These are phyloP conservation scores for Scalesia atractyloides DNA, from an alignment of 129 eudicot genomes.

Conservation along the genomic window DNA sequence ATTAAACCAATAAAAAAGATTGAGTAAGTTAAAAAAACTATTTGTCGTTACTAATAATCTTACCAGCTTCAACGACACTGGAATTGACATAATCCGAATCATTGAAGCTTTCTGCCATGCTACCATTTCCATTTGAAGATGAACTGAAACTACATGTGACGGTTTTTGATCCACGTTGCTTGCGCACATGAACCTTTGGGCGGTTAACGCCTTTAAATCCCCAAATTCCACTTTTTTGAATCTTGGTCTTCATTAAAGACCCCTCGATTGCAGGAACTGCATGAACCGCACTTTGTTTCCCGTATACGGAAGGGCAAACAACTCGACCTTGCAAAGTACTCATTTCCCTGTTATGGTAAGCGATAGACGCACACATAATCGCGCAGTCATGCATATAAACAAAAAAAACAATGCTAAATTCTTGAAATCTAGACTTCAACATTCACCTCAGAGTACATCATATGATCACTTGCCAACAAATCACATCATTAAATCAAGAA, in stretches of 20 bases:
- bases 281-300: slow-evolving; percentile 53
- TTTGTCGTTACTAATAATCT: not conserved
- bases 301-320: slow-evolving; percentile 61
- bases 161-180: slow-evolving; percentile 19
- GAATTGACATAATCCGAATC: slow-evolving; percentile 87
- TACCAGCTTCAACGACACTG: slow-evolving; percentile 94
- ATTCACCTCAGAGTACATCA: not conserved
- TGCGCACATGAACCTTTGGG: slow-evolving; percentile 39
- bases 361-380: not conserved
- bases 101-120: slow-evolving; percentile 76
- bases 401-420: not conserved
- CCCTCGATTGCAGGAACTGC: slow-evolving; percentile 35
- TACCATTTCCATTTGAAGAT: slow-evolving; percentile 82
- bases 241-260: slow-evolving; percentile 49
- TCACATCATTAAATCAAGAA: not conserved
- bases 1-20: not conserved
- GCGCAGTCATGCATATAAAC: slow-evolving; percentile 4
- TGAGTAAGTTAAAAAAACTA: not conserved
- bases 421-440: not conserved
- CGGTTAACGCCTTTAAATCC: slow-evolving; percentile 48
- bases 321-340: slow-evolving; percentile 83
- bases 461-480: slow-evolving; percentile 6
- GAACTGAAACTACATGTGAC: slow-evolving; percentile 78
- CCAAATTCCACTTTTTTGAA: slow-evolving; percentile 55
- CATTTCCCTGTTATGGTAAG: slow-evolving; percentile 44